phyloP scores from a whole-genome alignment of 345 rosid genomes.

The Eucalyptus globulus region DNA sequence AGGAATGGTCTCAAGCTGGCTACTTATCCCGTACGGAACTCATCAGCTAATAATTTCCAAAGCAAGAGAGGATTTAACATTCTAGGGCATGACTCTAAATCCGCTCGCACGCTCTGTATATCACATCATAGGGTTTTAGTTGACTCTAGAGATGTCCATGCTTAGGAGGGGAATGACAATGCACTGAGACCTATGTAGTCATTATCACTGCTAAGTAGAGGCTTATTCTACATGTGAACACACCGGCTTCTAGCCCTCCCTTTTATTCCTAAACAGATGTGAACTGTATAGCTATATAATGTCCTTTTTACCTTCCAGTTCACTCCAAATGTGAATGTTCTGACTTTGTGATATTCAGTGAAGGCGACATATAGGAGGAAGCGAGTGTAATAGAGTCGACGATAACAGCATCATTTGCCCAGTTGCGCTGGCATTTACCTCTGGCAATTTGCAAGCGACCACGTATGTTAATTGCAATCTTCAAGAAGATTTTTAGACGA shows the following conservation, averaged over 20 bases:
- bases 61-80: background rate
- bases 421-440: background rate
- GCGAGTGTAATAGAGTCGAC: background rate
- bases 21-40: background rate
- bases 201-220: background rate
- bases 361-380: background rate
- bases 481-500: background rate
- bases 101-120: background rate
- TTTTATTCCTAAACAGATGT: background rate
- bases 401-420: background rate
- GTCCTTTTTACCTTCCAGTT: background rate
- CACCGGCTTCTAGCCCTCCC: background rate
- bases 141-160: background rate
- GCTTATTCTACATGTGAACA: background rate
- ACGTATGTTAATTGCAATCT: background rate
- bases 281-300: background rate
- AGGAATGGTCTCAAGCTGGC: background rate
- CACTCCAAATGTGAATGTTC: background rate
- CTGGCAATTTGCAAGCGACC: background rate
- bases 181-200: background rate
- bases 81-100: background rate
- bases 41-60: background rate
- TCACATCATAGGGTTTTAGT: background rate
- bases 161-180: background rate
- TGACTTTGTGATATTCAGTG: background rate